Conservation (phyloP, 129 eudicot species). For the Cynara cardunculus region DNA sequence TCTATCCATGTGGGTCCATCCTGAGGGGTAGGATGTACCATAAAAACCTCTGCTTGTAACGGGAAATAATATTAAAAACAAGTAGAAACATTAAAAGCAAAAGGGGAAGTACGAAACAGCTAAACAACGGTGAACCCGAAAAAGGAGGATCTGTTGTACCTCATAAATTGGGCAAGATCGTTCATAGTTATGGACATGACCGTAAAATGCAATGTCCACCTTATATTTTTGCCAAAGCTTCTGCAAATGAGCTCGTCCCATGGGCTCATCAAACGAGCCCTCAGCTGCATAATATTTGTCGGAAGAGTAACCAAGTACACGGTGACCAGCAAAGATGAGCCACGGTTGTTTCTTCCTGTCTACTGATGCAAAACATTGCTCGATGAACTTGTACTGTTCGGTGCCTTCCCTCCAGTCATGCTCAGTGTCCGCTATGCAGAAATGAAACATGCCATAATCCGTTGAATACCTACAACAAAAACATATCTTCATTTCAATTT, state of each 20-base stretch:
- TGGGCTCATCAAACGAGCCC: constrained; percentile 77
- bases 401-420: constrained; percentile 92
- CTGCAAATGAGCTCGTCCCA: constrained; percentile 69
- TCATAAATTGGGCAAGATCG: constrained; percentile 73
- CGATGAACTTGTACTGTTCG: constrained; percentile 68
- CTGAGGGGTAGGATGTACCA: too few relatives aligned
- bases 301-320: constrained; percentile 75
- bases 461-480: constrained; percentile 45
- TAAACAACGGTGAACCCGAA: too few relatives aligned
- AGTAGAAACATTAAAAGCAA: too few relatives aligned
- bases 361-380: constrained; percentile 61
- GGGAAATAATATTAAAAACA: too few relatives aligned
- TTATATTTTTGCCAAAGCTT: constrained; percentile 79
- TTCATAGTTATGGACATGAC: constrained; percentile 78
- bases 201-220: constrained; percentile 69
- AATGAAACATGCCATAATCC: constrained; percentile 79
- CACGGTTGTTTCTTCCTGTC: constrained; percentile 81
- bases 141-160: constrained; percentile 27
- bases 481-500: background rate
- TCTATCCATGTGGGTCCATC: too few relatives aligned
- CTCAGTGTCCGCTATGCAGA: constrained; percentile 75
- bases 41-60: too few relatives aligned
- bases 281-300: constrained; percentile 43
- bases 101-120: too few relatives aligned
- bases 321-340: constrained; percentile 70